Evolutionary conservation across 2,329 filamentous ascomycete genomes (phyloP).

Genomic region (Daldinia eschscholtzii): DNA sequence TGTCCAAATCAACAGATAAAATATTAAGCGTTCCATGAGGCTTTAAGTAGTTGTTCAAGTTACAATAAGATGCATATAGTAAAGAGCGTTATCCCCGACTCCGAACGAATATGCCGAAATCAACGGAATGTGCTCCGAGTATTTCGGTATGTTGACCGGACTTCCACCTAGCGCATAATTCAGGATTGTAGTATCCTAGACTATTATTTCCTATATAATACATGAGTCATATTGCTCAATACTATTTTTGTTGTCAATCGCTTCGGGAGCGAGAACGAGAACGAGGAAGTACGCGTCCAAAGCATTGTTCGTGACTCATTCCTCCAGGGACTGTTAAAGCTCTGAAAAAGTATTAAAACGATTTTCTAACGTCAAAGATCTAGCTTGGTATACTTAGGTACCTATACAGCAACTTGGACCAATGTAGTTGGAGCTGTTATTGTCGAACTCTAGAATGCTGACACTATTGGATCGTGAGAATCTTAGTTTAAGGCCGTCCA

Average conservation of each 20-base stretch:
- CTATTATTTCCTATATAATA: background rate
- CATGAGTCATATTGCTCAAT: background rate
- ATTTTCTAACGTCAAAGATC: too few relatives aligned
- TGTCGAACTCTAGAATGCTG: background rate
- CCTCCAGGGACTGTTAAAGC: background rate
- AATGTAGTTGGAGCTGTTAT: background rate
- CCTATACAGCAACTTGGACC: background rate
- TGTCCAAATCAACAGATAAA: background rate
- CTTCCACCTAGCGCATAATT: background rate
- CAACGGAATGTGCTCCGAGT: background rate
- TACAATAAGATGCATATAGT: background rate
- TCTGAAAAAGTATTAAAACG: too few relatives aligned
- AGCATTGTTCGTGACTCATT: background rate
- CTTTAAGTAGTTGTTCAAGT: constrained; percentile 26
- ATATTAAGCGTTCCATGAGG: background rate
- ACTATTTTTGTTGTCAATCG: background rate
- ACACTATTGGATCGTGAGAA: background rate
- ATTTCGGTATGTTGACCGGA: background rate
- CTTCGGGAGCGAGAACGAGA: constrained; percentile 4
- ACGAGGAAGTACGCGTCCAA: background rate
- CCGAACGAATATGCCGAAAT: constrained; percentile 38
- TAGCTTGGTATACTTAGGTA: too few relatives aligned
- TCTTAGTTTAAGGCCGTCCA: background rate
- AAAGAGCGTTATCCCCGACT: constrained; percentile 20
- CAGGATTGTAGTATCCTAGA: background rate